Evolutionary conservation across 768 basidiomycete genomes (phyloP).

Genomic region (Trichaptum fuscoviolaceum): DNA sequence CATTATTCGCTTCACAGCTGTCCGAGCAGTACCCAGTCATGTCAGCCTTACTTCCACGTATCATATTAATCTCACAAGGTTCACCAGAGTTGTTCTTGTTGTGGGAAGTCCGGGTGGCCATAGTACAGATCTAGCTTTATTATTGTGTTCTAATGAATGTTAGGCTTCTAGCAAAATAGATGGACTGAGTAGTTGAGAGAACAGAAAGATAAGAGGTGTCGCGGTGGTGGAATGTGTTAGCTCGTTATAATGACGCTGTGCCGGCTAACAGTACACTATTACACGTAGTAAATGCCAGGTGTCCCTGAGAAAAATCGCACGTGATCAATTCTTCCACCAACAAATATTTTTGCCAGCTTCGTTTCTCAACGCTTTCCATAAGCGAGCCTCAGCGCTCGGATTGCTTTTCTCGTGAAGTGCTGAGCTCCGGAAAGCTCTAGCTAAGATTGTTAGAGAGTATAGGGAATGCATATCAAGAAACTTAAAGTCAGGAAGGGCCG

Average conservation of each 20-base stretch:
- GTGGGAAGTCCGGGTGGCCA: slow-evolving; percentile 36
- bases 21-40: too few relatives aligned
- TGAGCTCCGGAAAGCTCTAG: too few relatives aligned
- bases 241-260: neutral
- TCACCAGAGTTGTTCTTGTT: slow-evolving; percentile 90
- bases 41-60: neutral
- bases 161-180: neutral
- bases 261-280: too few relatives aligned
- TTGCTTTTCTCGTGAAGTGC: too few relatives aligned
- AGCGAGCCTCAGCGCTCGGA: slow-evolving; percentile 38
- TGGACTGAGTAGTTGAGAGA: neutral
- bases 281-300: neutral
- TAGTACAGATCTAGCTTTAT: slow-evolving; percentile 10
- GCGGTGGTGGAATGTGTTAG: neutral
- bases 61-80: slow-evolving; percentile 15
- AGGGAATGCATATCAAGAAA: slow-evolving; percentile 52
- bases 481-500: slow-evolving; percentile 73
- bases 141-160: neutral
- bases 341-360: neutral
- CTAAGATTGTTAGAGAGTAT: too few relatives aligned
- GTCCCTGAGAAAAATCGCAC: neutral
- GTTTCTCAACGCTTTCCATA: too few relatives aligned
- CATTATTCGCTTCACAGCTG: slow-evolving; percentile 95
- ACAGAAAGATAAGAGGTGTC: neutral
- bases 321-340: neutral